phyloP scores from a whole-genome alignment of 2,329 filamentous ascomycete species.

The Nannizziopsis arthrosporioides region DNA sequence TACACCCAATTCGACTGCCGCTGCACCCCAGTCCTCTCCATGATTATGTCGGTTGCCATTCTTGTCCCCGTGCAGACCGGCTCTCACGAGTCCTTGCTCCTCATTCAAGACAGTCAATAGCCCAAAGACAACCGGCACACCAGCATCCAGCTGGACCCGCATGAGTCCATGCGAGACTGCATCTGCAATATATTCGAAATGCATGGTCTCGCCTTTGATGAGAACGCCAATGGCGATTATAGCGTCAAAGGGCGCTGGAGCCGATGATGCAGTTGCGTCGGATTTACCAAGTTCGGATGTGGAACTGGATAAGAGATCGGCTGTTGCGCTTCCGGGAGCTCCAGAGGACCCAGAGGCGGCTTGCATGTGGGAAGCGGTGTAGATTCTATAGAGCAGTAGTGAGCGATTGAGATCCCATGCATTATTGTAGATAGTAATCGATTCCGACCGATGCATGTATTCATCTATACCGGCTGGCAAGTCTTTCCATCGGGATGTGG shows the following conservation, averaged over 20 bases:
- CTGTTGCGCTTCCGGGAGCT: slow-evolving; percentile 38
- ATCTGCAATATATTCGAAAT: slow-evolving; percentile 97
- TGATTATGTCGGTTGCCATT: slow-evolving; percentile 61
- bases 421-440: neutral
- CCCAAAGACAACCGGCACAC: slow-evolving; percentile 83
- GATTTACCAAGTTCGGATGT: slow-evolving; percentile 52
- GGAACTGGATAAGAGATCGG: slow-evolving; percentile 49
- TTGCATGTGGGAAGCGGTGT: slow-evolving; percentile 76
- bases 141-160: slow-evolving; percentile 81
- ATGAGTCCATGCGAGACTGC: slow-evolving; percentile 84
- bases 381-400: slow-evolving; percentile 47
- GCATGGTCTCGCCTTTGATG: slow-evolving; percentile 98
- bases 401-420: neutral
- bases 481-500: too few relatives aligned
- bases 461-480: too few relatives aligned
- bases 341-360: slow-evolving; percentile 27
- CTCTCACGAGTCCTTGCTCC: slow-evolving; percentile 73
- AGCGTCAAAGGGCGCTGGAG: slow-evolving; percentile 63
- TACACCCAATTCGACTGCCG: slow-evolving; percentile 83
- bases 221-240: slow-evolving; percentile 91
- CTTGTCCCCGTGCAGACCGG: slow-evolving; percentile 51
- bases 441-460: neutral
- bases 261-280: slow-evolving; percentile 17
- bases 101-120: slow-evolving; percentile 80
- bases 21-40: slow-evolving; percentile 89